phyloP scores from a whole-genome alignment of 1,284 basidiomycete genomes.

The Lignosus rhinocerotis region DNA sequence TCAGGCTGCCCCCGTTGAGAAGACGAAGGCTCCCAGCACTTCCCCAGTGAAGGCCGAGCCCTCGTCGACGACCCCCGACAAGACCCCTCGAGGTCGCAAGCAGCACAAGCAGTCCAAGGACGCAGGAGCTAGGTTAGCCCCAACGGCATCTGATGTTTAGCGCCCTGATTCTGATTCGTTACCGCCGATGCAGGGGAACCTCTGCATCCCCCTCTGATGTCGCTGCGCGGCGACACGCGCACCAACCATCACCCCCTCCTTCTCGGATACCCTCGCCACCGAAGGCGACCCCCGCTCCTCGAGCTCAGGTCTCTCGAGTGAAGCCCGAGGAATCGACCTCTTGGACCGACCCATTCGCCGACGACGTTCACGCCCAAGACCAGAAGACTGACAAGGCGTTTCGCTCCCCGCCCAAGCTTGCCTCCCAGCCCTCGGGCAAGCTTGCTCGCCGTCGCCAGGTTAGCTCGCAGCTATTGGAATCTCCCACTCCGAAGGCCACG shows the following conservation, averaged over 20 bases:
- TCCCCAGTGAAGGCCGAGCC: slow-evolving; percentile 22
- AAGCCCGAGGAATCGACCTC: slow-evolving; percentile 31
- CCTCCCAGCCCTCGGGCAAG: slow-evolving; percentile 51
- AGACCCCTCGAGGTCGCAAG: slow-evolving; percentile 36
- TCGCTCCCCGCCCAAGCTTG: slow-evolving; percentile 42
- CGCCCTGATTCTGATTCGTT: slow-evolving; percentile 8
- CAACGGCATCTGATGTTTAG: slow-evolving; percentile 9
- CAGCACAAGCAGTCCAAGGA: slow-evolving; percentile 35
- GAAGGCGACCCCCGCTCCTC: slow-evolving; percentile 46
- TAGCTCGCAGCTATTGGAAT: slow-evolving; percentile 29
- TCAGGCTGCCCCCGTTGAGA: slow-evolving; percentile 34
- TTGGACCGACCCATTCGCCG: slow-evolving; percentile 64
- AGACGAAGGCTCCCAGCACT: slow-evolving; percentile 28
- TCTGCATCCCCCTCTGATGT: slow-evolving; percentile 47
- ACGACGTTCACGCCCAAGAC: slow-evolving; percentile 26
- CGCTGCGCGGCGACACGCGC: slow-evolving; percentile 44
- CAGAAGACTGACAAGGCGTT: slow-evolving; percentile 31
- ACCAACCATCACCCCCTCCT: slow-evolving; percentile 59
- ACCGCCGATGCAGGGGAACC: slow-evolving; percentile 39
- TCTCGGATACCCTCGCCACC: slow-evolving; percentile 56
- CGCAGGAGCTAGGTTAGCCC: slow-evolving; percentile 32
- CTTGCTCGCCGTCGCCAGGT: slow-evolving; percentile 54
- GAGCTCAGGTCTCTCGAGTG: slow-evolving; percentile 29
- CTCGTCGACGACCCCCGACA: slow-evolving; percentile 28
- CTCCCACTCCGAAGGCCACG: slow-evolving; percentile 43